These are phyloP conservation scores for Mycena sp. DNA, from an alignment of 1,284 basidiomycete genomes.

Conservation along the genomic window DNA sequence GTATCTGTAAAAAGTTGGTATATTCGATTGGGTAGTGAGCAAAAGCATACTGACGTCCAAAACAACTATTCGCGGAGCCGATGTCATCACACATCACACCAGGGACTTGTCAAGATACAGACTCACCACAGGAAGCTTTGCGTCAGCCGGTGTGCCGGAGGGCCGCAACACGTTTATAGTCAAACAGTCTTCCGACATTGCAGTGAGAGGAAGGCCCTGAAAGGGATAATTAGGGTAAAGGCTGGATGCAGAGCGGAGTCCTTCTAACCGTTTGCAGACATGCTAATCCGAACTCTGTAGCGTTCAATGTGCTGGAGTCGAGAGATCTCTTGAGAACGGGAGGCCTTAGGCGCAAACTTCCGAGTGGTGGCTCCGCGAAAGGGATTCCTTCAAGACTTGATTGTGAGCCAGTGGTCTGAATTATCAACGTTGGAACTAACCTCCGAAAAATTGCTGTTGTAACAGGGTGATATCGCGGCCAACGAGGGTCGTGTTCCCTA, in stretches of 20 bases:
- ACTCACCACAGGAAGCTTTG: conserved; percentile 34
- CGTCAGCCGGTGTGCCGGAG: conserved; percentile 7
- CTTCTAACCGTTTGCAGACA: conserved; percentile 34
- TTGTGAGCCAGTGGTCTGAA: no score
- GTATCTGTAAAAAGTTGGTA: not conserved
- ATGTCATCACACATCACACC: not conserved
- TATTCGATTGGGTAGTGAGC: not conserved
- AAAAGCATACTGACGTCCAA: conserved; percentile 20
- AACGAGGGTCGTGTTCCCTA: conserved; percentile 6
- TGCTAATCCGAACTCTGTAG: conserved; percentile 26
- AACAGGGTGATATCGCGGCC: not conserved
- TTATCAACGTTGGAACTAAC: not conserved
- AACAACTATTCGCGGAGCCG: conserved; percentile 8
- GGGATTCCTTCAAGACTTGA: conserved; percentile 32
- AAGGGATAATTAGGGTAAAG: not conserved
- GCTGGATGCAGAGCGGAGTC: not conserved
- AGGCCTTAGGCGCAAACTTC: conserved; percentile 29
- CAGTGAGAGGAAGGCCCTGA: not conserved
- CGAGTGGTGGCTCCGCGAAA: conserved; percentile 34
- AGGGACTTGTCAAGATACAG: not conserved
- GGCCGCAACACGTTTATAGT: conserved; percentile 38
- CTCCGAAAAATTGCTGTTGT: not conserved
- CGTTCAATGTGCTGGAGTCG: conserved; percentile 23
- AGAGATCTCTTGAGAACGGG: conserved; percentile 27
- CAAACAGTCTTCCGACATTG: conserved; percentile 34